A percentile compares a stretch with the other conserved stretches of the same genome.
Conservation (phyloP, 2,329 filamentous ascomycete species). For the Helicocarpus griseus region DNA sequence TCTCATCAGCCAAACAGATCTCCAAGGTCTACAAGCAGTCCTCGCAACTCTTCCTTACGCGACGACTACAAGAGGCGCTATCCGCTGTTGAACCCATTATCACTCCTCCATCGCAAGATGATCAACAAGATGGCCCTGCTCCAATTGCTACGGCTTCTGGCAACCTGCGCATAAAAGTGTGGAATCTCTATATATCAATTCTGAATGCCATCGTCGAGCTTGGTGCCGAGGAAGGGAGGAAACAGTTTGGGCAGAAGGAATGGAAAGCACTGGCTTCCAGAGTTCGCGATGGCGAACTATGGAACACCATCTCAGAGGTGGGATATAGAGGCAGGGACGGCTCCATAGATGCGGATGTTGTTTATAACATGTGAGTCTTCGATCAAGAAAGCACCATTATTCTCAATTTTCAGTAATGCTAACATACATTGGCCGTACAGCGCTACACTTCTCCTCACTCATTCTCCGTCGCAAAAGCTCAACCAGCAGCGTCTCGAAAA, state of each 20-base stretch:
- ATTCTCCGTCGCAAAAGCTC: constrained; percentile 69
- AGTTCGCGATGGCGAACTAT: constrained; percentile 82
- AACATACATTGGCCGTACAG: constrained; percentile 36
- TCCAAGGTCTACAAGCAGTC: constrained; percentile 92
- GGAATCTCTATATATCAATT: constrained; percentile 92
- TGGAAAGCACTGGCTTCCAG: constrained; percentile 76
- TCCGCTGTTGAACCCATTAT: constrained; percentile 78
- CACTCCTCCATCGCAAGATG: constrained; percentile 40
- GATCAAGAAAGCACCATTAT: constrained; percentile 10
- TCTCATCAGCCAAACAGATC: constrained; percentile 56
- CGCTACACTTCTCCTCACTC: constrained; percentile 81
- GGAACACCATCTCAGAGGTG: constrained; percentile 81
- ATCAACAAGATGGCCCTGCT: constrained; percentile 42
- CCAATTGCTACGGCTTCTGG: constrained; percentile 72
- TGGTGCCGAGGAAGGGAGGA: constrained; percentile 81
- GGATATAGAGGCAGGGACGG: constrained; percentile 84
- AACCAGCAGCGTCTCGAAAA: constrained; percentile 84
- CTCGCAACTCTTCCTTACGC: constrained; percentile 87
- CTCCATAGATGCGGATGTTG: constrained; percentile 87
- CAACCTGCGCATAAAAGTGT: constrained; percentile 83
- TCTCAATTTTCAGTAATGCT: constrained; percentile 4
- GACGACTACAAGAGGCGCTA: constrained; percentile 80
- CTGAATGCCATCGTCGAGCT: constrained; percentile 85
- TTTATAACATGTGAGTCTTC: constrained; percentile 44
- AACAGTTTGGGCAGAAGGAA: constrained; percentile 71